Conservation (phyloP, 768 basidiomycete genomes). For the Boletus vinaceobasis region DNA sequence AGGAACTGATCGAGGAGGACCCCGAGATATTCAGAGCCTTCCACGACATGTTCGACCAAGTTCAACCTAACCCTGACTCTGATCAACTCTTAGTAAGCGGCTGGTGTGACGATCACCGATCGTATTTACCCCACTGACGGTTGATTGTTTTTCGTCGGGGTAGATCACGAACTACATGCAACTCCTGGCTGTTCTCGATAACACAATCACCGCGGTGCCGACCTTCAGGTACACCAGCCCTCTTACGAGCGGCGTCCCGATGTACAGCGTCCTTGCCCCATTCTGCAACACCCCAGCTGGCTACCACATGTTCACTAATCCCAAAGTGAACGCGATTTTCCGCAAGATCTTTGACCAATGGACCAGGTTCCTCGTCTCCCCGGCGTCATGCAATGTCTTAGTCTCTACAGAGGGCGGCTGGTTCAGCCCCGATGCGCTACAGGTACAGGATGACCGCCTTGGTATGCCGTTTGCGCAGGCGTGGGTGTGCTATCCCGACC, state of each 20-base stretch:
- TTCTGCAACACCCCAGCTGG: constrained; percentile 24
- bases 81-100: constrained; percentile 5
- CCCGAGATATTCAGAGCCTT: constrained; percentile 19
- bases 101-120: neutral
- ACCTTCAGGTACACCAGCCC: constrained; percentile 17
- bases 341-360: constrained; percentile 36
- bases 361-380: constrained; percentile 44
- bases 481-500: constrained; percentile 40
- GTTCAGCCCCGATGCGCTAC: constrained; percentile 40
- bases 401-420: constrained; percentile 41
- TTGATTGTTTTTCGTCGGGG: neutral
- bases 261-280: constrained; percentile 22
- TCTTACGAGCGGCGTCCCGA: constrained; percentile 5
- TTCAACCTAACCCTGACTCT: neutral
- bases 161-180: constrained; percentile 2
- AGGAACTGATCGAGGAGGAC: constrained; percentile 22
- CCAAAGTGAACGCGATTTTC: constrained; percentile 39
- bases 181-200: constrained; percentile 13
- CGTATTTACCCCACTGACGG: neutral
- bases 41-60: constrained; percentile 24
- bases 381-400: constrained; percentile 43
- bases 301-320: constrained; percentile 24
- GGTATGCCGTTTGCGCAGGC: constrained; percentile 34
- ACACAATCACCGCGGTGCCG: constrained; percentile 12
- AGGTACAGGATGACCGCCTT: constrained; percentile 1